Base-by-base conservation (phyloP, 2,329 filamentous ascomycete species). In the Clarireedia paspali region DNA sequence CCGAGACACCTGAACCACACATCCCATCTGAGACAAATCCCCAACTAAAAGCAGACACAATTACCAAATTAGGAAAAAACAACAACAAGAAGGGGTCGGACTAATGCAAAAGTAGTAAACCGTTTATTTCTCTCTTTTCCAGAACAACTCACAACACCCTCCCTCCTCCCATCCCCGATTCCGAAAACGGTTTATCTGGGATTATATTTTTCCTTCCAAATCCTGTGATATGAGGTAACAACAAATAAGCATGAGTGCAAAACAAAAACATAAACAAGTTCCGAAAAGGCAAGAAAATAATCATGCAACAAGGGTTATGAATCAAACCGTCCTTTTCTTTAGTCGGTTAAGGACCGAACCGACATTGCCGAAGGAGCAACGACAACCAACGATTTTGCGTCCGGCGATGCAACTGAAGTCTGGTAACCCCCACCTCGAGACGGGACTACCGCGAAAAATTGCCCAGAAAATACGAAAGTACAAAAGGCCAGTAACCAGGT, bases 151-250 rank as follows among this genome's bases (percentile, higher is more conserved):
- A 27, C 7, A 10, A 34, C 30, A 10, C 30, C 10, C 30, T 12
- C 30, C 30, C 30, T 4, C 30, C 4, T 10, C 30, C 12, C 9
- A 4, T 3, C 10, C 12, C 30, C 30, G 20, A 20, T 20, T 20
- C 20, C 20, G 20, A 20, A 34, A 34, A 34, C 10, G 10, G 7
- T 52, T 60, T 52, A 65, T 52, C 63, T 65, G 26, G 61, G 57
- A 66, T 80, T 80, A 74, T 97, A 96, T 74, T 97, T 97, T 60
- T 95, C 91, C 72, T 97, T 97, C 90, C 92, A 96, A 69, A 97
- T 96, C 91, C 74, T 74, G 56, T 53, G 50, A 24, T n/a, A 20
- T n/a, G 5, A 9, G 30, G 17, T 14, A 26, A 27, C 50, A 27
- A 53, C 50, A 27, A 53, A 23, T 53, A 20, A 48, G 12, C 14